Evolutionary conservation across 2,329 filamentous ascomycete species (phyloP).

Genomic region (Talaromyces sp.): DNA sequence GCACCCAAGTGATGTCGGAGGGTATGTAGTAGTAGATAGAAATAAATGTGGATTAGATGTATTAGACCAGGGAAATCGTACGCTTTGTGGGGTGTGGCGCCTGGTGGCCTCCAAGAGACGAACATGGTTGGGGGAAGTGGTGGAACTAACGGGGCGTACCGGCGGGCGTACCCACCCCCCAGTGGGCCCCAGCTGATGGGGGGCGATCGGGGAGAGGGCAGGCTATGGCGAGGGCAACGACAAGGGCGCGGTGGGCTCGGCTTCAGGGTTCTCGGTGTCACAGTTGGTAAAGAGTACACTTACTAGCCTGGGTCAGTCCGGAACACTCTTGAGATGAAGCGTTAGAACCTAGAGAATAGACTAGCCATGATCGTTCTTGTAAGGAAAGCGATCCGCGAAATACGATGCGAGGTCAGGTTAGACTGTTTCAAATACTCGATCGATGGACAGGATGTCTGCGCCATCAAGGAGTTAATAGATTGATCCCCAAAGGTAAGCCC

Average conservation of each 20-base stretch:
- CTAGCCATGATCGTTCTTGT: neutral
- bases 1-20: neutral
- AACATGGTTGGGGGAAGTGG: too few species aligned
- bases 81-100: neutral
- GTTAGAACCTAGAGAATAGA: neutral
- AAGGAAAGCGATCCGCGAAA: neutral
- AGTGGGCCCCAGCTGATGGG: neutral
- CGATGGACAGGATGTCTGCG: conserved; percentile 21
- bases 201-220: neutral
- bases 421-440: conserved; percentile 22
- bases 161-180: neutral
- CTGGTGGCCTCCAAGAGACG: too few species aligned
- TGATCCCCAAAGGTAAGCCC: conserved; percentile 16
- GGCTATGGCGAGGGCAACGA: too few species aligned
- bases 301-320: neutral
- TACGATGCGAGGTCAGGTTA: conserved; percentile 11
- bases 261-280: too few species aligned
- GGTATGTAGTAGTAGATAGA: neutral
- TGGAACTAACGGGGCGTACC: neutral
- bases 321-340: too few species aligned
- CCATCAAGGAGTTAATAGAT: conserved; percentile 26
- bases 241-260: too few species aligned
- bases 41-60: neutral
- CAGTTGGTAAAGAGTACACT: too few species aligned
- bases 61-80: neutral